Evolutionary conservation across 305 asterid genomes (phyloP).

Genomic region (Rubia peregrina): DNA sequence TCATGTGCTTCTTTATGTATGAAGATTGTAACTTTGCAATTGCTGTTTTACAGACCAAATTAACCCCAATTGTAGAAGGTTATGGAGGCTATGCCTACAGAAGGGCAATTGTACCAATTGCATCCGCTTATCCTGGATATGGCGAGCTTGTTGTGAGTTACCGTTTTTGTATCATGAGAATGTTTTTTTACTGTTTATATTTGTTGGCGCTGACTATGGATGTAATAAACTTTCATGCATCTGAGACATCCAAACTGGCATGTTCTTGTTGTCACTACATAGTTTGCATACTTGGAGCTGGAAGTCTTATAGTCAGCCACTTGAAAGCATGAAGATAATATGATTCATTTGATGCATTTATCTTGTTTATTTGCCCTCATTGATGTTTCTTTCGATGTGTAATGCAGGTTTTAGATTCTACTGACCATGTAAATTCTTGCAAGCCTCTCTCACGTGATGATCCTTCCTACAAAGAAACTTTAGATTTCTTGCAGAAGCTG

Average conservation of each 20-base stretch:
- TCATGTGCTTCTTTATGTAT: background rate
- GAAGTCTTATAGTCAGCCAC: background rate
- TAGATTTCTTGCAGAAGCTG: conserved; percentile 69
- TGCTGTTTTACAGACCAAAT: conserved; percentile 66
- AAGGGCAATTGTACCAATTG: conserved; percentile 93
- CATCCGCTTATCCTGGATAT: conserved; percentile 94
- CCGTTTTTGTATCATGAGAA: background rate
- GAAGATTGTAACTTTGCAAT: conserved; percentile 25
- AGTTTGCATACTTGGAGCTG: background rate
- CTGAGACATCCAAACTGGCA: background rate
- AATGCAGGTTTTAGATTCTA: conserved; percentile 84
- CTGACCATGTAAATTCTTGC: conserved; percentile 96
- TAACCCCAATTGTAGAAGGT: conserved; percentile 97
- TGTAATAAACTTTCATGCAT: conserved; percentile 1
- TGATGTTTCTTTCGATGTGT: conserved; percentile 8
- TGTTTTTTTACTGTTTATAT: background rate
- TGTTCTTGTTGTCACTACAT: background rate
- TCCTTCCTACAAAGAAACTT: conserved; percentile 84
- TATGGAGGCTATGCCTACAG: conserved; percentile 98
- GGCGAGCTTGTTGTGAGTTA: conserved; percentile 86
- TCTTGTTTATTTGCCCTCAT: background rate
- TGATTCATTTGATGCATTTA: background rate
- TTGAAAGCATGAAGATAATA: background rate
- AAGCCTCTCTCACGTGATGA: conserved; percentile 79
- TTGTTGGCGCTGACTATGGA: background rate